Evolutionary conservation across 768 basidiomycete genomes (phyloP).

Genomic region (Amanita muscaria): DNA sequence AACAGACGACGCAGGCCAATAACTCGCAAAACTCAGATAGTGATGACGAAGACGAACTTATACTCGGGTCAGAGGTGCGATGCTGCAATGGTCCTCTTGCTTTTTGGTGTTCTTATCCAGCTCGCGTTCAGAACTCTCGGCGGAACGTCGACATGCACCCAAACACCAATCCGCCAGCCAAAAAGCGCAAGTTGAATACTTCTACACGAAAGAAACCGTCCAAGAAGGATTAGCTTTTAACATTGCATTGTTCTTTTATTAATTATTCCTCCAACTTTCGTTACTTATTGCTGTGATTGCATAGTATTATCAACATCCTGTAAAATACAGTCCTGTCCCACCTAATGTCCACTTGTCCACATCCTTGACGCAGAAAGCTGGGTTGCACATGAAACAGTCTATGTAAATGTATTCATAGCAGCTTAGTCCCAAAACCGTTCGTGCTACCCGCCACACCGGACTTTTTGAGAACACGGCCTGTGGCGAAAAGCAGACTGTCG

Average conservation of each 20-base stretch:
- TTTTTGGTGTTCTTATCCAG: not conserved
- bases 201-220: constrained; percentile 2
- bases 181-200: constrained; percentile 25
- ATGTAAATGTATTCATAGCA: constrained; percentile 28
- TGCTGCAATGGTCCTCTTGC: not conserved
- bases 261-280: not conserved
- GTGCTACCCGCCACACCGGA: constrained; percentile 26
- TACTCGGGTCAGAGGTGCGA: constrained; percentile 50
- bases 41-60: constrained; percentile 51
- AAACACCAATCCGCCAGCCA: constrained; percentile 20
- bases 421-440: constrained; percentile 28
- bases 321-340: not conserved
- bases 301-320: not conserved
- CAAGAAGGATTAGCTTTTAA: not conserved
- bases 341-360: not conserved
- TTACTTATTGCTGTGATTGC: not conserved
- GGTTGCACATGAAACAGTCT: constrained; percentile 5
- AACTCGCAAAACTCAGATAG: constrained; percentile 13
- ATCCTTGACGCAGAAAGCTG: not conserved
- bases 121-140: not conserved
- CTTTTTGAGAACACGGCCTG: constrained; percentile 68
- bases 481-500: constrained; percentile 82
- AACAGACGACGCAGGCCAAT: constrained; percentile 9
- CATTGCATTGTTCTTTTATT: no score
- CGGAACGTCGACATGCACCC: constrained; percentile 11